These are phyloP conservation scores for Aspergillus clavatus DNA, from an alignment of 2,329 filamentous ascomycete species.

Conservation along the genomic window DNA sequence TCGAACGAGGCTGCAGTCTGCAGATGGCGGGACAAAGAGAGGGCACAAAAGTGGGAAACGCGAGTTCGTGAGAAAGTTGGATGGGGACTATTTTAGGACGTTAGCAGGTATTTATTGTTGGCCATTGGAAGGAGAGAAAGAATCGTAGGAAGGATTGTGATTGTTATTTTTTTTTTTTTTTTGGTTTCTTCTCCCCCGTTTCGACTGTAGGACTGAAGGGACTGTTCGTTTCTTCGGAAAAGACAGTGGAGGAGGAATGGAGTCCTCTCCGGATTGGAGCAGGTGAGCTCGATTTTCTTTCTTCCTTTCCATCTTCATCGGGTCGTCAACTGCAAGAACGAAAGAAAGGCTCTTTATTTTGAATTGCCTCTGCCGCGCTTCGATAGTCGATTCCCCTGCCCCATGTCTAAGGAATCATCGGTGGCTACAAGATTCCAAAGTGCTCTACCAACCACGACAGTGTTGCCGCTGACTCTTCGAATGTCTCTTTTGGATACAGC, in stretches of 20 bases:
- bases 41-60: background rate
- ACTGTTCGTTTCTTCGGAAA: background rate
- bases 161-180: background rate
- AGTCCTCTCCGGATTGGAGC: slow-evolving; percentile 27
- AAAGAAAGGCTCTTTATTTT: no score
- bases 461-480: slow-evolving; percentile 18
- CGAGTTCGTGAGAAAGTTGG: background rate
- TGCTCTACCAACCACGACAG: slow-evolving; percentile 10
- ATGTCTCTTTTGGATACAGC: slow-evolving; percentile 23
- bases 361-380: background rate
- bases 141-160: no score
- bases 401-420: background rate
- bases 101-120: background rate
- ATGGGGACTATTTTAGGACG: background rate
- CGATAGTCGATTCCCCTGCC: background rate
- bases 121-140: background rate
- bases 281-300: slow-evolving; percentile 22
- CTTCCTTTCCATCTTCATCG: slow-evolving; percentile 4
- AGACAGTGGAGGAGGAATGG: slow-evolving; percentile 16
- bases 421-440: background rate
- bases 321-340: no score
- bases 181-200: no score
- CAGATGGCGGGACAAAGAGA: background rate
- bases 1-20: background rate
- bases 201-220: no score